Evolutionary conservation across 192 early-diverging fungal species (phyloP).

Genomic region (Allomyces macrogynus): DNA sequence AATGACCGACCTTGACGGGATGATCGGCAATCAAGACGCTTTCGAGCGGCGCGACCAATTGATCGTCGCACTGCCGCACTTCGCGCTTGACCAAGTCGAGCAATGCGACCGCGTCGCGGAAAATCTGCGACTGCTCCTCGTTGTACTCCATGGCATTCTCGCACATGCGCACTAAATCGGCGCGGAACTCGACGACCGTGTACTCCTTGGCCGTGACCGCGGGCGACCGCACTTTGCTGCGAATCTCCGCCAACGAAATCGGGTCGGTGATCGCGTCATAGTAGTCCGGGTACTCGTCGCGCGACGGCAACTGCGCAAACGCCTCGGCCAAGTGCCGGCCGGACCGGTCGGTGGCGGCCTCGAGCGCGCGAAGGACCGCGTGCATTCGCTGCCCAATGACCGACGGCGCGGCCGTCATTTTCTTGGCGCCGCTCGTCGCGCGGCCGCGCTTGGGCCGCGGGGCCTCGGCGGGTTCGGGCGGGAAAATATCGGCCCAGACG

Average conservation of each 20-base stretch:
- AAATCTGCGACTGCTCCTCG: conserved; percentile 60
- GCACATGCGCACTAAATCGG: conserved; percentile 69
- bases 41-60: too few species aligned
- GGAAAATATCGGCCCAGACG: too few species aligned
- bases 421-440: too few species aligned
- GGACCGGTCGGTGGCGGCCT: conserved; percentile 4
- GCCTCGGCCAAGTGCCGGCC: conserved; percentile 48
- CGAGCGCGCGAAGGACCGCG: too few species aligned
- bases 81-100: not conserved
- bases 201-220: conserved; percentile 23
- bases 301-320: conserved; percentile 56
- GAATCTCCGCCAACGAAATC: conserved; percentile 44
- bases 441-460: too few species aligned
- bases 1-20: too few species aligned
- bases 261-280: conserved; percentile 65
- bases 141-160: conserved; percentile 86
- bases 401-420: too few species aligned
- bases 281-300: conserved; percentile 75
- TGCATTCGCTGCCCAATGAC: too few species aligned
- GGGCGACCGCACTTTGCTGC: conserved; percentile 14
- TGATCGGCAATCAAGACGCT: too few species aligned
- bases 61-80: too few species aligned
- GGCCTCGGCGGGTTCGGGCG: too few species aligned
- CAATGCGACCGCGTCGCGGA: conserved; percentile 45
- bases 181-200: conserved; percentile 45